Conservation (phyloP, 495 filamentous ascomycete genomes). For the Aspergillus olivimuriae region DNA sequence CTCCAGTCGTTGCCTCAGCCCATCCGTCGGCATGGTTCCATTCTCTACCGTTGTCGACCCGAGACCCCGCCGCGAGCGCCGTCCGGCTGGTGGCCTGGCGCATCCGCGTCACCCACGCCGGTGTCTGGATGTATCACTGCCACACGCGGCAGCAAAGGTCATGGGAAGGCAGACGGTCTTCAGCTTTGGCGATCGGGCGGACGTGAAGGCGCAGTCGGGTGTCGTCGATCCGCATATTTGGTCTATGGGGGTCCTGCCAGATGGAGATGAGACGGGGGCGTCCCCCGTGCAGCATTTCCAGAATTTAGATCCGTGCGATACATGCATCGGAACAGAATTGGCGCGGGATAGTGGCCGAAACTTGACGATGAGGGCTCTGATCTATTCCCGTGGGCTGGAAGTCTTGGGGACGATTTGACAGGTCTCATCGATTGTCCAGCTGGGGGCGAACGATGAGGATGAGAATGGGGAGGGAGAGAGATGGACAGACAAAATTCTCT, state of each 20-base stretch:
- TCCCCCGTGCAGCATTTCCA: slow-evolving; percentile 18
- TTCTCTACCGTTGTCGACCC: slow-evolving; percentile 44
- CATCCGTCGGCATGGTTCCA: slow-evolving; percentile 47
- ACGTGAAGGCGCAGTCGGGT: slow-evolving; percentile 32
- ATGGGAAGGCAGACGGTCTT: slow-evolving; percentile 51
- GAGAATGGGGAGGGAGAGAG: too few relatives aligned
- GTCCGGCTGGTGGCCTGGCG: slow-evolving; percentile 56
- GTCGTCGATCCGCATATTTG: slow-evolving; percentile 41
- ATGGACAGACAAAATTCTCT: too few relatives aligned
- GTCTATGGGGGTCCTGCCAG: slow-evolving; percentile 43
- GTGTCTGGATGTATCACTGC: slow-evolving; percentile 61
- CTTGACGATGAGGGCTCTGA: too few relatives aligned
- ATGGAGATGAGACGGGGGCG: slow-evolving; percentile 38
- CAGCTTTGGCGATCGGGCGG: slow-evolving; percentile 41
- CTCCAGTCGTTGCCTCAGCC: slow-evolving; percentile 33
- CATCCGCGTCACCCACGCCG: slow-evolving; percentile 41
- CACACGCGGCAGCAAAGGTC: slow-evolving; percentile 51
- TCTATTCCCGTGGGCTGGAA: too few relatives aligned
- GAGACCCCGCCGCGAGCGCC: slow-evolving; percentile 28
- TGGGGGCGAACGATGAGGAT: too few relatives aligned
- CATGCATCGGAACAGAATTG: too few relatives aligned
- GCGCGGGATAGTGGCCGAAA: too few relatives aligned
- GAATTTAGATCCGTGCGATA: too few relatives aligned
- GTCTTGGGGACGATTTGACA: too few relatives aligned
- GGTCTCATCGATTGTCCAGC: too few relatives aligned